Evolutionary conservation across 2,329 filamentous ascomycete species (phyloP).

Genomic region (Pseudodiploospora longispora): DNA sequence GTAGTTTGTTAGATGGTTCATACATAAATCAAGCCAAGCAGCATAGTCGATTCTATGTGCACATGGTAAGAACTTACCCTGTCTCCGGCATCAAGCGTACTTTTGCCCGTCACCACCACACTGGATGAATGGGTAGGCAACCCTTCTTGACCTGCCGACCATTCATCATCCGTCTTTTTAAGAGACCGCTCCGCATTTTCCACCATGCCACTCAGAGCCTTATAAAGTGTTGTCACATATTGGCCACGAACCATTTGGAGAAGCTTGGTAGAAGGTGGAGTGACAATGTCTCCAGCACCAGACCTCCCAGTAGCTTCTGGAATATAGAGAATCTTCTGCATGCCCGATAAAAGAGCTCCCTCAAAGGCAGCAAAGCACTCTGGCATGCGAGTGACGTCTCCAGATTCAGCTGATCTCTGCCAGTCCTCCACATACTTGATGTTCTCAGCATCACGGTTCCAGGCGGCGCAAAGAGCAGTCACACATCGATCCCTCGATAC

Average conservation of each 20-base stretch:
- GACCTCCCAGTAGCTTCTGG: constrained; percentile 74
- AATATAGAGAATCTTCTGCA: constrained; percentile 95
- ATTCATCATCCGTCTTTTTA: constrained; percentile 56
- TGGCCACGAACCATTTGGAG: constrained; percentile 85
- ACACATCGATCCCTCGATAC: constrained; percentile 77
- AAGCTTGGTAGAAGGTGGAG: constrained; percentile 77
- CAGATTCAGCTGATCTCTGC: constrained; percentile 72
- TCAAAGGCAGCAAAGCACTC: constrained; percentile 80
- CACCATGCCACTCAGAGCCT: constrained; percentile 89
- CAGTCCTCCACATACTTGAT: constrained; percentile 92
- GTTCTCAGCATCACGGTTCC: constrained; percentile 89
- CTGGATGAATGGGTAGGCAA: constrained; percentile 27
- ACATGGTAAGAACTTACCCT: constrained; percentile 35
- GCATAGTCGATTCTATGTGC: background rate
- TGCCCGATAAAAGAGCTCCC: constrained; percentile 67
- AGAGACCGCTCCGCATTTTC: constrained; percentile 82
- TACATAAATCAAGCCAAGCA: background rate
- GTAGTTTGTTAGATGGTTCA: constrained; percentile 16
- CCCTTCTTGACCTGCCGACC: constrained; percentile 42
- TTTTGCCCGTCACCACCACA: constrained; percentile 32
- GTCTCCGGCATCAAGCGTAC: constrained; percentile 46
- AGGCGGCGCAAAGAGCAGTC: constrained; percentile 77
- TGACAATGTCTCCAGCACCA: constrained; percentile 67
- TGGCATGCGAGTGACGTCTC: constrained; percentile 88
- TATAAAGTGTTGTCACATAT: constrained; percentile 91